Base-by-base conservation (phyloP, 257 asterid species). In the Solanum clarkiae region DNA sequence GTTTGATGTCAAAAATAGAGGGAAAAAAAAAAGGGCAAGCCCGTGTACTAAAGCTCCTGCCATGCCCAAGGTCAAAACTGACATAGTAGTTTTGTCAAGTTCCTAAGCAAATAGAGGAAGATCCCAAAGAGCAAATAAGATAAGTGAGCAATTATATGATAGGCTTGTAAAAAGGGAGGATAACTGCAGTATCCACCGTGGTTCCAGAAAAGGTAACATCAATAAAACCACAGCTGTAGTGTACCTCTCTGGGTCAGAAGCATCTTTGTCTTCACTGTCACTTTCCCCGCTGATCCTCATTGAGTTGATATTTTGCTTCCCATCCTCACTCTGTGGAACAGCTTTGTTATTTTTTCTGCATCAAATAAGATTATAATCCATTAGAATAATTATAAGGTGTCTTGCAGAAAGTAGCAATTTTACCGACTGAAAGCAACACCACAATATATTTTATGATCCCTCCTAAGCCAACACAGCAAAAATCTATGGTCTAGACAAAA, bases 311-410 rank as follows among this genome's bases (percentile, higher is more conserved):
- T 14, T 29, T 24, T 4, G 56, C 72, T 62, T 53, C 51, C 59
- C 70, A 10, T 59, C 87, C 32, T 71, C 85, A 36, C 71, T 83
- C 72, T 86, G 80, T 4, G 16, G 68, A 7, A 82, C 32, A 77
- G 17, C 51, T 89, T 87, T 88, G 88, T 88, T 91, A 70, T 90
- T 86, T 90, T 91, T 91, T 66, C 97, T 92, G 89, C 56, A 83
- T 42, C 54, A 62, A 87, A 75, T 47, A 83, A 82, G 55, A 63
- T 59, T 54, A 12, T 45, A 74, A 47, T 29, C 14, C 26, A 82
- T 42, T 63, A 26, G 11, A 70, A 80, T 24, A 45, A 36, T 15
- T 81, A 51, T 65, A 16, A 59, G 74, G 40, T 18, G 49, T 81
- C 55, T 22, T 44, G 72, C 56, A 72, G 56, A 72, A 44, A 24